phyloP scores from a whole-genome alignment of 345 rosid genomes.

The Eucalyptus sideroxylon region DNA sequence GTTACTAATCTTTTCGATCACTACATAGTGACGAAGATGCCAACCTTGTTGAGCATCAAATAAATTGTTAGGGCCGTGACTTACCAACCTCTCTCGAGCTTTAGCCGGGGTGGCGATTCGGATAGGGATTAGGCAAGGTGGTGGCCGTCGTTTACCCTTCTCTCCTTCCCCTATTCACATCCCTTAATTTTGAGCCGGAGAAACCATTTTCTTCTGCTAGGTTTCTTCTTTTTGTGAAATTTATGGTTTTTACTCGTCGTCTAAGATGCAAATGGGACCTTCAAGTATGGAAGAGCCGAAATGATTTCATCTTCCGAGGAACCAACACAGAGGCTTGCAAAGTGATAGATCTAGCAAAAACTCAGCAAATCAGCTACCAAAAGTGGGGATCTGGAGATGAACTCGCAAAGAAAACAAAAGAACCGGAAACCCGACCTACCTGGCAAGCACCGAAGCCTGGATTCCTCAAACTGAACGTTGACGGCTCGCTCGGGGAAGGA shows the following conservation, averaged over 20 bases:
- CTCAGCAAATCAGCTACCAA: too few relatives aligned
- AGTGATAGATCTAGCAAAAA: too few relatives aligned
- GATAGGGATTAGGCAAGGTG: neutral
- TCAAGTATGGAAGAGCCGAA: too few relatives aligned
- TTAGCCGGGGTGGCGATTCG: neutral
- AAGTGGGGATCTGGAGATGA: too few relatives aligned
- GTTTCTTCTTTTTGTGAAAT: neutral
- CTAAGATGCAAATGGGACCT: neutral
- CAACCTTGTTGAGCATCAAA: neutral
- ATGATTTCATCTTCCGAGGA: too few relatives aligned
- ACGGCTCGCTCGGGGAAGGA: too few relatives aligned
- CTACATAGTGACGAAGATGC: neutral
- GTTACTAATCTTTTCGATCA: neutral
- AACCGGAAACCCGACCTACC: too few relatives aligned
- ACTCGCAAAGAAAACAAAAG: too few relatives aligned
- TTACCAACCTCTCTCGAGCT: neutral
- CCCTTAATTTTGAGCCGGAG: neutral
- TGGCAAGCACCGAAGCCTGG: too few relatives aligned
- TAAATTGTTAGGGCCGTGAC: neutral
- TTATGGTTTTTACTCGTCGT: neutral
- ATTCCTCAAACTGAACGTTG: too few relatives aligned
- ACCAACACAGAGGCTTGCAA: too few relatives aligned
- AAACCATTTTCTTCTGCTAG: neutral
- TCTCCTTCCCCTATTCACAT: neutral
- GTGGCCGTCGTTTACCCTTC: neutral